Percentiles rank a stretch among this genome's conserved stretches.
Conservation (phyloP, 805 yeast genomes). For the Saccharomyces mikatae region DNA sequence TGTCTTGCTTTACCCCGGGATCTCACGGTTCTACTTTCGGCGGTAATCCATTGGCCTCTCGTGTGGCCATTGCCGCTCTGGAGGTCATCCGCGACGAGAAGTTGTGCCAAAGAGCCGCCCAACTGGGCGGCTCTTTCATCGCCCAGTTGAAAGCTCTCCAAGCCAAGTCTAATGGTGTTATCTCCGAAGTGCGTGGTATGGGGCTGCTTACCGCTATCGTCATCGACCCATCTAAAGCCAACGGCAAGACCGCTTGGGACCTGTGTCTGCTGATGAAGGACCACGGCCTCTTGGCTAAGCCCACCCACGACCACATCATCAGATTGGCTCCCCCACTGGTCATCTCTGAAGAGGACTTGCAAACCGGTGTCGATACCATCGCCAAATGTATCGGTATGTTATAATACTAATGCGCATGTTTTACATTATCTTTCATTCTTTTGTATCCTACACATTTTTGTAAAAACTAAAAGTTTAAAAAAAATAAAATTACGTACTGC, state of each 20-base stretch:
- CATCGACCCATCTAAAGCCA: constrained; percentile 72
- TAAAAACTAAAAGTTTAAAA: neutral
- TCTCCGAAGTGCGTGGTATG: constrained; percentile 64
- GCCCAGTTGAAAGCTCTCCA: constrained; percentile 47
- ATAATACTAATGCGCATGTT: neutral
- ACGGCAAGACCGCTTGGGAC: constrained; percentile 94
- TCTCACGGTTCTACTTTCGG: constrained; percentile 98
- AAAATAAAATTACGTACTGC: neutral
- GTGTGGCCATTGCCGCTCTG: constrained; percentile 88
- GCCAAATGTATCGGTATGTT: constrained; percentile 34
- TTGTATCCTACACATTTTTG: neutral
- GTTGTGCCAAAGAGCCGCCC: constrained; percentile 67
- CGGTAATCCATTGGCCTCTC: constrained; percentile 91
- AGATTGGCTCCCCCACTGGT: constrained; percentile 95
- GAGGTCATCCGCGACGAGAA: constrained; percentile 84
- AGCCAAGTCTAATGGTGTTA: constrained; percentile 44
- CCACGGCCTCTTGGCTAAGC: constrained; percentile 86
- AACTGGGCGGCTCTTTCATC: constrained; percentile 64
- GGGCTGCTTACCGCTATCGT: constrained; percentile 89
- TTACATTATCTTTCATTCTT: neutral
- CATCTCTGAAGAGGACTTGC: constrained; percentile 76
- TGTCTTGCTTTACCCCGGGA: constrained; percentile 87
- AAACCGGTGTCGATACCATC: constrained; percentile 73
- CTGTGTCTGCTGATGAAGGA: constrained; percentile 83
- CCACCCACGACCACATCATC: constrained; percentile 91